Percentiles rank a stretch among this genome's conserved stretches.
Evolutionary conservation across 2,329 filamentous ascomycete species (phyloP).

Genomic region (Scortechinia acanthostroma): DNA sequence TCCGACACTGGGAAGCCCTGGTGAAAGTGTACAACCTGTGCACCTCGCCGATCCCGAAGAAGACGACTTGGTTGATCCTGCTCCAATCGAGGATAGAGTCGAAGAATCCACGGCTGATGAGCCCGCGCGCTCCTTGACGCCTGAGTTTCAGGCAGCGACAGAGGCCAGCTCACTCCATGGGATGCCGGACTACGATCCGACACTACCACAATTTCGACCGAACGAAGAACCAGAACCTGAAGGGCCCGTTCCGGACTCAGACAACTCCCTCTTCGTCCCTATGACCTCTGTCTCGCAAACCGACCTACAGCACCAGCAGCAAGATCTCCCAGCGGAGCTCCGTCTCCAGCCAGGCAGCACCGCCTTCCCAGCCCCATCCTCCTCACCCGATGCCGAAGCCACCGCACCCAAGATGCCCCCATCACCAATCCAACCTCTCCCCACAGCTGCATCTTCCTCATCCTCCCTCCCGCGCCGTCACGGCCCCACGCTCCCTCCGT

Average conservation of each 20-base stretch:
- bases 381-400: conserved; percentile 1
- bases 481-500: background rate
- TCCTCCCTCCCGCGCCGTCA: background rate
- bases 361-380: background rate
- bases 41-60: background rate
- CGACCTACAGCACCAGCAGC: too few species aligned
- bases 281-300: too few species aligned
- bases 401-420: background rate
- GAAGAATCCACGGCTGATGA: background rate
- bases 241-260: background rate
- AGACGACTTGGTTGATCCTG: too few species aligned
- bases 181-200: background rate
- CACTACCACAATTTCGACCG: background rate
- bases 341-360: background rate
- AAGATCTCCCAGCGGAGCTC: background rate
- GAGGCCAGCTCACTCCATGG: too few species aligned
- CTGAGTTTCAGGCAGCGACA: background rate
- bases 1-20: background rate
- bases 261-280: background rate
- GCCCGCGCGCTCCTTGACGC: background rate
- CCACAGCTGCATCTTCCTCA: background rate
- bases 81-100: background rate
- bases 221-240: background rate
- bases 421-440: conserved; percentile 1
- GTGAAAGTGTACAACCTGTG: background rate